Evolutionary conservation across 2,329 filamentous ascomycete species (phyloP), one percentile per base, ranked within the genome.

Genomic region (Reticulascus tulasneorum): DNA sequence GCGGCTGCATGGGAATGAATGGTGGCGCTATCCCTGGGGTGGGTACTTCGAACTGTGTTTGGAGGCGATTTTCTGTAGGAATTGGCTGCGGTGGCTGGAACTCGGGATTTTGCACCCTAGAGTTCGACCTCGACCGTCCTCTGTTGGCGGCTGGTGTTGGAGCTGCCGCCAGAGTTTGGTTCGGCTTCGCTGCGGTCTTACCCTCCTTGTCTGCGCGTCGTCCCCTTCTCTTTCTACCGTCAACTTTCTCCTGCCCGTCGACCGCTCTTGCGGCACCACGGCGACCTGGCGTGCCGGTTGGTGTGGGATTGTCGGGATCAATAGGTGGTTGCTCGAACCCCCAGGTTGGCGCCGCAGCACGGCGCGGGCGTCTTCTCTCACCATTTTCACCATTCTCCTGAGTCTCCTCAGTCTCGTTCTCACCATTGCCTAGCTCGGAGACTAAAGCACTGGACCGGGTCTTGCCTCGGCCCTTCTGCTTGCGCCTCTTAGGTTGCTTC

Each of bases 321-420:
- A 64, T 68, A 9, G 64, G 60, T 37, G 53, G 67, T 50, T 59
- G 82, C 50, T 86, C 83, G 39, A 73, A 77, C 26, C 77, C 77
- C 66, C 82, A 90, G 0, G 80, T 86, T 4, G 86, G 85, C 9
- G 86, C 85, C 13, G 77, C 77, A 16, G 78, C 78, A 47, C 79
- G 70, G 24, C 78, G 69, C n/a, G 77, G 79, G 12, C 78, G 67
- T 38, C 77, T 67, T 30, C 76, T 63, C 50, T 82, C 77, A 21
- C 74, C 75, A 40, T 75, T 78, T 51, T 82, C 79, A 23, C 70
- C 71, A 6, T 66, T 68, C 15, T 79, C 76, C 19, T 71, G 66
- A 21, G 63, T 64, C 34, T 79, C 77, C 37, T 79, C 75, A 33
- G 59, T 64, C 38, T 76, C 75, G 28, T 72, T 69, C 29, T 79